Conservation (phyloP, 495 filamentous ascomycete genomes). For the Margaritispora aquatica region DNA sequence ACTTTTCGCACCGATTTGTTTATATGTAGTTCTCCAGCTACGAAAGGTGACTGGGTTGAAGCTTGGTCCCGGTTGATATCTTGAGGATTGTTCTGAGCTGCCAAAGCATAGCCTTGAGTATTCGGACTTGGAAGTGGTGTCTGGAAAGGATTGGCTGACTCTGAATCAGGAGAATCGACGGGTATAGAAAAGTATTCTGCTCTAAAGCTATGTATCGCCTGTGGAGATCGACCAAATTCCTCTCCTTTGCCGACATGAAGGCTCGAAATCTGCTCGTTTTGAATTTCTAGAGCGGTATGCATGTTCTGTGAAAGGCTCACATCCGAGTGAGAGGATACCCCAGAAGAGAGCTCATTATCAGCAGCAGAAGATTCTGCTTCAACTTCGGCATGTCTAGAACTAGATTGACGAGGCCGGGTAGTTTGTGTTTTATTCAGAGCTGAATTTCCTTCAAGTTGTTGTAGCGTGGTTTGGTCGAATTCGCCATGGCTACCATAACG, state of each 20-base stretch:
- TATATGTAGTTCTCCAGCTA: slow-evolving; percentile 38
- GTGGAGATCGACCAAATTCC: neutral
- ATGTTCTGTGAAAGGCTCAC: slow-evolving; percentile 24
- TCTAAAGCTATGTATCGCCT: slow-evolving; percentile 4
- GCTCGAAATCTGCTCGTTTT: neutral
- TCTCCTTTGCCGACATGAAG: neutral
- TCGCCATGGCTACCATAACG: slow-evolving; percentile 25
- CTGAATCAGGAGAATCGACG: slow-evolving; percentile 8
- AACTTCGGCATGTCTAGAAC: neutral
- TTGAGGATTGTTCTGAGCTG: neutral
- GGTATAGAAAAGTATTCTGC: slow-evolving; percentile 19
- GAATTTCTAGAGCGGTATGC: neutral
- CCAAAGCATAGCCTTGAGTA: neutral
- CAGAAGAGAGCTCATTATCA: slow-evolving; percentile 28
- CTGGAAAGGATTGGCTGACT: slow-evolving; percentile 22
- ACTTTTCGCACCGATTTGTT: slow-evolving; percentile 44
- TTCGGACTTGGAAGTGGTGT: slow-evolving; percentile 27
- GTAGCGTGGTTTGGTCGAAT: slow-evolving; percentile 31
- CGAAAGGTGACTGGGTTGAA: slow-evolving; percentile 9
- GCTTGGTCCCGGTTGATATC: neutral
- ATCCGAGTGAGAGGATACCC: slow-evolving; percentile 31
- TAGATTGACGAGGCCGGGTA: slow-evolving; percentile 19
- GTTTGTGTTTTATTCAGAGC: slow-evolving; percentile 21
- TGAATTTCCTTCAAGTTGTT: slow-evolving; percentile 25
- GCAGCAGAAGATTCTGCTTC: slow-evolving; percentile 19